Conservation (phyloP, 2,329 filamentous ascomycete genomes). For the Geoglossum cookeanum region DNA sequence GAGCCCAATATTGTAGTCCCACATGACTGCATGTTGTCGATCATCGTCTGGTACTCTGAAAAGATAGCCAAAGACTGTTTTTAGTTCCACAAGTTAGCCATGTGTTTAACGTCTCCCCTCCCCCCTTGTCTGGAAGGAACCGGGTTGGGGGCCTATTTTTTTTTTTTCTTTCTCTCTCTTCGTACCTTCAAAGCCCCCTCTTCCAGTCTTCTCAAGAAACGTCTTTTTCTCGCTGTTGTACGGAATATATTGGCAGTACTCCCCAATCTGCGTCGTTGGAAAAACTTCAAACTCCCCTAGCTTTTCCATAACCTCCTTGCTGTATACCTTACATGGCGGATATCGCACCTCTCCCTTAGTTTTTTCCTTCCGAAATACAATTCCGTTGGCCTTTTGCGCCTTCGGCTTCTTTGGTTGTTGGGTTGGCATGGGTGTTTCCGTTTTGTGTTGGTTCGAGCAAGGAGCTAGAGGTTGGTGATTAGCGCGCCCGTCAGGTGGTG, state of each 20-base stretch:
- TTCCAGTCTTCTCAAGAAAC: conserved; percentile 68
- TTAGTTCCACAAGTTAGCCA: conserved; percentile 2
- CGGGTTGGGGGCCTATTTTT: too few relatives aligned
- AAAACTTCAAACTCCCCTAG: conserved; percentile 46
- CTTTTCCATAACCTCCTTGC: conserved; percentile 35
- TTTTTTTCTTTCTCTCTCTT: conserved; percentile 9
- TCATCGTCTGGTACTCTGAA: conserved; percentile 53
- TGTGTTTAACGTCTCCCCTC: not conserved
- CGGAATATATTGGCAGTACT: conserved; percentile 58
- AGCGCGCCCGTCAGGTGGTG: conserved; percentile 20
- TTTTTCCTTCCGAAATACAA: conserved; percentile 40
- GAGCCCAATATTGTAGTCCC: conserved; percentile 91
- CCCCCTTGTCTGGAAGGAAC: not conserved
- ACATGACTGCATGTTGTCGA: conserved; percentile 61
- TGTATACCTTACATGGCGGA: conserved; percentile 46
- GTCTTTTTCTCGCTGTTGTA: conserved; percentile 91
- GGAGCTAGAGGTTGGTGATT: conserved; percentile 18
- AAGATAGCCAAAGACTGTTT: conserved; percentile 61
- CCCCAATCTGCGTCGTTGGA: conserved; percentile 41
- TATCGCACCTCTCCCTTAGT: conserved; percentile 53
- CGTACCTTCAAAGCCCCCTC: conserved; percentile 73
- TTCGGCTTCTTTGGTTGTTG: conserved; percentile 30
- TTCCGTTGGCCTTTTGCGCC: conserved; percentile 44
- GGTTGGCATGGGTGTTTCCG: conserved; percentile 17
- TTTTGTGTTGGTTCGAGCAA: conserved; percentile 17